A percentile compares a stretch with the other conserved stretches of the same genome.
phyloP scores from a whole-genome alignment of 768 basidiomycete species.

The Mycena filopes region DNA sequence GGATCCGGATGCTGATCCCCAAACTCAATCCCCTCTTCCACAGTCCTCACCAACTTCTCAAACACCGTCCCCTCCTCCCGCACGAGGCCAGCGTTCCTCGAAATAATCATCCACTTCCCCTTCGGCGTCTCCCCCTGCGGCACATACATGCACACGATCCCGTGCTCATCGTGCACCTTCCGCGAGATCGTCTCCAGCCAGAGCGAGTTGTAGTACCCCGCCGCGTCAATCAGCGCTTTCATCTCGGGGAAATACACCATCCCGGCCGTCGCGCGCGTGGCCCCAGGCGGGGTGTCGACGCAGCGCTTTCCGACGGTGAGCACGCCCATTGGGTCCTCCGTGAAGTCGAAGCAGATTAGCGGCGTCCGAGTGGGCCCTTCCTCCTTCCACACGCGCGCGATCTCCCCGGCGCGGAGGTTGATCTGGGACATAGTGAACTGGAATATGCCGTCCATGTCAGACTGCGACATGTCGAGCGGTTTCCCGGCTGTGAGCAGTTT shows the following conservation, averaged over 20 bases:
- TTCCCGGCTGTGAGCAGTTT: not conserved
- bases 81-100: not conserved
- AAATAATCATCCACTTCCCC: not conserved
- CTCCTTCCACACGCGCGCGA: constrained; percentile 14
- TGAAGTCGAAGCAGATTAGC: constrained; percentile 1
- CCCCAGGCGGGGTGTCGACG: not conserved
- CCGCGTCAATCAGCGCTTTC: not conserved
- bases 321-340: constrained; percentile 1
- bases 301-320: constrained; percentile 9
- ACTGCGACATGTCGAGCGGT: not conserved
- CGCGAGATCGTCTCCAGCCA: constrained; percentile 1
- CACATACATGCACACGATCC: not conserved
- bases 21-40: not conserved
- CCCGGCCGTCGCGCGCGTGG: not conserved
- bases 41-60: not conserved
- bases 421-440: constrained; percentile 1
- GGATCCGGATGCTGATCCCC: no score
- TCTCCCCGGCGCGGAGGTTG: not conserved
- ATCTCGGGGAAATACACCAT: not conserved
- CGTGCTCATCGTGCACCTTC: not conserved
- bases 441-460: not conserved
- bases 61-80: not conserved
- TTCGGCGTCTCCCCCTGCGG: constrained; percentile 3
- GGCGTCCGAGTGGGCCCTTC: constrained; percentile 12
- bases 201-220: not conserved